These are phyloP conservation scores for Trametes cinnabarina DNA, from an alignment of 768 basidiomycete species.

Conservation along the genomic window DNA sequence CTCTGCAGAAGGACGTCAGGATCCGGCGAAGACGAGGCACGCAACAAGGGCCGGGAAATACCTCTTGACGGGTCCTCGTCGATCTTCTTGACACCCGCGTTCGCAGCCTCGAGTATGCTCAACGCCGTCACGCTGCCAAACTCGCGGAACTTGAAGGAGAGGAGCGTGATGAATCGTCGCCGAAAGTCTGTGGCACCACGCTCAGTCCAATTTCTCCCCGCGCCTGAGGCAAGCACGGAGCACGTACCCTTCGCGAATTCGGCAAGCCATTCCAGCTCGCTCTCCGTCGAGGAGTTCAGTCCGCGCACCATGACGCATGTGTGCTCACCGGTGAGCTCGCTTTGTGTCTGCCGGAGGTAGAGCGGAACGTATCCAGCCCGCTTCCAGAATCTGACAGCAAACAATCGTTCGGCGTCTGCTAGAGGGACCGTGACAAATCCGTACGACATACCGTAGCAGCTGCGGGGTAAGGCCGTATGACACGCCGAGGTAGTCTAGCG, in stretches of 20 bases:
- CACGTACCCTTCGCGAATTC: constrained; percentile 81
- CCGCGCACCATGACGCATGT: constrained; percentile 94
- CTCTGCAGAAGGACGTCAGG: constrained; percentile 34
- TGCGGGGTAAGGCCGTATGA: constrained; percentile 91
- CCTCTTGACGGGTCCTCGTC: constrained; percentile 40
- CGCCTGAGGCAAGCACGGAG: neutral
- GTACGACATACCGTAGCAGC: constrained; percentile 58
- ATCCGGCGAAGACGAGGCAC: neutral
- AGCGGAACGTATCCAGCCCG: constrained; percentile 87
- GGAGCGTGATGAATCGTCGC: constrained; percentile 79
- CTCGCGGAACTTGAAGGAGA: constrained; percentile 94
- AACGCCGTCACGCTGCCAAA: constrained; percentile 86
- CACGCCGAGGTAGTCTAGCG: constrained; percentile 91
- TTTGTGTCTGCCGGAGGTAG: constrained; percentile 90
- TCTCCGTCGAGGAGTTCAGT: constrained; percentile 61
- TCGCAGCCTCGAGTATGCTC: constrained; percentile 85
- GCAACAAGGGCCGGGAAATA: constrained; percentile 21
- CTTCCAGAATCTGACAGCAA: constrained; percentile 99
- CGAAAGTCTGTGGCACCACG: constrained; percentile 72
- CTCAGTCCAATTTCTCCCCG: no score
- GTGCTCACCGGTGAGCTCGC: constrained; percentile 95
- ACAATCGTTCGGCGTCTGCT: no score
- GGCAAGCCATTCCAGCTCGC: constrained; percentile 76
- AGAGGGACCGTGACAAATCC: no score
- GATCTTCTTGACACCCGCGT: constrained; percentile 51